A percentile compares a stretch with the other conserved stretches of the same genome.
These are phyloP conservation scores for Biancaea sappan DNA, from an alignment of 306 rosid genomes.

Conservation along the genomic window DNA sequence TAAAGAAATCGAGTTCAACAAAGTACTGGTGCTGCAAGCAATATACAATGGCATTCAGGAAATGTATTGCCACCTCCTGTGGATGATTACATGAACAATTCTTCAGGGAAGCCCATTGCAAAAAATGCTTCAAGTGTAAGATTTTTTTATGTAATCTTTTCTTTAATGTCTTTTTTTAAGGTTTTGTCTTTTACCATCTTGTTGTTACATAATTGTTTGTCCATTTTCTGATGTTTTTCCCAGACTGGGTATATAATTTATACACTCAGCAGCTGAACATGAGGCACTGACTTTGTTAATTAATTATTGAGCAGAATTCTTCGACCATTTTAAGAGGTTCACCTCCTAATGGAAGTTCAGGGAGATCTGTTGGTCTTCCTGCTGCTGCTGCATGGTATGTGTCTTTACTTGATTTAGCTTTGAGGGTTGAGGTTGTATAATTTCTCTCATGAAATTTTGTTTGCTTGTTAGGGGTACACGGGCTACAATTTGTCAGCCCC, in stretches of 20 bases:
- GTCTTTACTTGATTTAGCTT: conserved; percentile 25
- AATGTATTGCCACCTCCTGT: conserved; percentile 76
- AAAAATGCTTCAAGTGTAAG: conserved; percentile 72
- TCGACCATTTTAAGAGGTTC: conserved; percentile 51
- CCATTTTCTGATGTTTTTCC: conserved; percentile 14
- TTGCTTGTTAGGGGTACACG: conserved; percentile 62
- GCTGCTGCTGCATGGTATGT: conserved; percentile 76
- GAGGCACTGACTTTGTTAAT: conserved; percentile 18
- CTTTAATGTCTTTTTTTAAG: neutral
- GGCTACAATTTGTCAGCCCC: conserved; percentile 57
- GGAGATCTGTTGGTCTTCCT: conserved; percentile 57
- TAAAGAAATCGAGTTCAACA: conserved; percentile 86
- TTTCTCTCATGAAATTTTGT: neutral
- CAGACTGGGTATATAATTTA: conserved; percentile 8
- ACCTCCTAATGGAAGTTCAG: conserved; percentile 73
- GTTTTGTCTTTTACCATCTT: neutral
- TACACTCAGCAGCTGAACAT: conserved; percentile 4
- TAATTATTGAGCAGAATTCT: conserved; percentile 53
- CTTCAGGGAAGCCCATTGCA: conserved; percentile 58
- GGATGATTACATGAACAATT: conserved; percentile 59
- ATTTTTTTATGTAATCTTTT: neutral
- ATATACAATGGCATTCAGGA: conserved; percentile 75
- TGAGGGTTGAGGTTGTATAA: conserved; percentile 17
- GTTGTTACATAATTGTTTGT: neutral
- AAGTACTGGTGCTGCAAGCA: conserved; percentile 72